Evolutionary conservation across 495 filamentous ascomycete species (phyloP), one percentile per base, ranked within the genome.

Genomic region (Cercophora sp.): DNA sequence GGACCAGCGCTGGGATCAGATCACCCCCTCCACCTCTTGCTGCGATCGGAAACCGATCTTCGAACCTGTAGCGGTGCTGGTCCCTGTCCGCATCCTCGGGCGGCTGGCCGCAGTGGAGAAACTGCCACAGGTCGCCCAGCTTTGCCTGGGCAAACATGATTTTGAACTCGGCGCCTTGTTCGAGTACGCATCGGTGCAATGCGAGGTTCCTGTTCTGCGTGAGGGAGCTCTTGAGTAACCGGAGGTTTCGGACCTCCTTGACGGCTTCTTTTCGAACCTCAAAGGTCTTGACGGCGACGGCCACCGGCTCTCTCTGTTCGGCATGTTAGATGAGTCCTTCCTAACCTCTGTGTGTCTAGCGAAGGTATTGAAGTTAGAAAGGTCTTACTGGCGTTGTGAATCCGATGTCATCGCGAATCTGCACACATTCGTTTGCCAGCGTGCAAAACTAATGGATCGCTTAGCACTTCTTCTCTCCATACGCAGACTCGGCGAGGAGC

Each of bases 41-140:
- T 23, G 35, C 5, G 4, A 5, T 13, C 32, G 29, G 29, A 32
- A 32, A 32, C 29, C 29, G 29, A 13, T 32, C 25, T 18, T 52
- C 16, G 39, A 45, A 45, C n/a, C 13, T n/a, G 40, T 52, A 44
- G 4, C 16, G 16, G n/a, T 44, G 50, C 2, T 31, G 24, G 9
- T 52, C 8, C 8, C 29, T 6, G 8, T 32, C 29, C 29, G 29
- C 13, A 32, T 32, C 29, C 6, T 32, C 29, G 8, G 29, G 29
- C 29, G 29, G 29, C 29, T 6, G 23, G 10, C 50, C 50, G 40
- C 50, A 29, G 13, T 45, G 26, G 5, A 52, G 16, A 24, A 52
- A 52, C 26, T 52, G 50, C 50, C 40, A 44, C 8, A 52, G 29
- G 27, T 52, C 50, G 4, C 50, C 50, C 1, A 44, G 18, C 39